Conservation (phyloP, 2,329 filamentous ascomycete species). For the Cephalotrichum gorgonifer region DNA sequence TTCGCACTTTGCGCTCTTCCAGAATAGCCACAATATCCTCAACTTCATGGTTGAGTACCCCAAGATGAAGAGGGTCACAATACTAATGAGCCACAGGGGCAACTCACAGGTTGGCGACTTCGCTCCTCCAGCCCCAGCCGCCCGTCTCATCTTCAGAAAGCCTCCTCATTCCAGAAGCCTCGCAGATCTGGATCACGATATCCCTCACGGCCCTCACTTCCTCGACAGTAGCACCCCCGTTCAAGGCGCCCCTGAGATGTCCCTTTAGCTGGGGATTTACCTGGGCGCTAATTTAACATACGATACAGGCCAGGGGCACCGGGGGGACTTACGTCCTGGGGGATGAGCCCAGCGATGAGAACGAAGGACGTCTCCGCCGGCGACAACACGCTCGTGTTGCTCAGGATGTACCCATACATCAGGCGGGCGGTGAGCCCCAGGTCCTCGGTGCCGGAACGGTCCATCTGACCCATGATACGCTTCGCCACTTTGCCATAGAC, state of each 20-base stretch:
- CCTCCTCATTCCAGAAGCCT: slow-evolving; percentile 33
- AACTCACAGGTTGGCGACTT: slow-evolving; percentile 28
- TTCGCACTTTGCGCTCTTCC: neutral
- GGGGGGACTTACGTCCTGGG: slow-evolving; percentile 33
- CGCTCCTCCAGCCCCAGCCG: slow-evolving; percentile 35
- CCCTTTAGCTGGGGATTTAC: slow-evolving; percentile 43
- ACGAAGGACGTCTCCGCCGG: slow-evolving; percentile 37
- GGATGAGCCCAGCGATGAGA: slow-evolving; percentile 38
- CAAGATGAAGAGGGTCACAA: neutral
- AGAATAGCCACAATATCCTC: neutral
- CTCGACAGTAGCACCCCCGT: slow-evolving; percentile 35
- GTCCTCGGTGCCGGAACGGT: slow-evolving; percentile 37
- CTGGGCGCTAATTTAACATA: slow-evolving; percentile 12
- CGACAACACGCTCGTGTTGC: slow-evolving; percentile 33
- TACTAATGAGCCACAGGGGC: too few species aligned
- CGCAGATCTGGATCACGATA: slow-evolving; percentile 33
- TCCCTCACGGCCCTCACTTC: slow-evolving; percentile 37
- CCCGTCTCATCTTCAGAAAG: slow-evolving; percentile 20
- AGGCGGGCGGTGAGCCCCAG: slow-evolving; percentile 34
- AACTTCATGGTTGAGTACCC: neutral
- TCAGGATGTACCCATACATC: slow-evolving; percentile 38
- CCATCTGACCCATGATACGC: slow-evolving; percentile 36
- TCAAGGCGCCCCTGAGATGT: slow-evolving; percentile 38
- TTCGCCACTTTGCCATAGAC: slow-evolving; percentile 39
- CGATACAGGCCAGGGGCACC: neutral